Evolutionary conservation across 2,329 filamentous ascomycete genomes (phyloP), one percentile per base, ranked within the genome.

Genomic region (Bipolaris victoriae): DNA sequence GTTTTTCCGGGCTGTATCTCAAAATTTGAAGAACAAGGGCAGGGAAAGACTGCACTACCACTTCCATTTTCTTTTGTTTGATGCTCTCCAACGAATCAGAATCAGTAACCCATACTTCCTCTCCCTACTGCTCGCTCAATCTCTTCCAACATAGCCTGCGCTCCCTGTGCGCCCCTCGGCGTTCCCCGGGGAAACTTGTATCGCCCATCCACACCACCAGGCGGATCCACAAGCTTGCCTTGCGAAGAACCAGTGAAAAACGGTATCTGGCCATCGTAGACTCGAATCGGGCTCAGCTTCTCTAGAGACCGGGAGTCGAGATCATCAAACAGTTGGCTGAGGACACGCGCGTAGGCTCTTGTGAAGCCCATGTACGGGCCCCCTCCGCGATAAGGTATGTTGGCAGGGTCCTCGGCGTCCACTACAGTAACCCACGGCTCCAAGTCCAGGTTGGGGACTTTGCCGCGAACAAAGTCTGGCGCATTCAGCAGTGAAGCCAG

Each of bases 351-450:
- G 13, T 26, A 26, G 4, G 46, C 33, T 29, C 33, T 26, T 15
- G 46, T 49, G 20, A 49, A 37, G 20, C 33, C 46, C 46, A 49
- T 37, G 20, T 49, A 49, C 33, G 31, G 46, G n/a, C 3, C 46
- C 15, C 46, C 46, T 37, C 33, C 46, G 13, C 33, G 4, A 16
- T 37, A 49, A 39, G 33, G 18, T 6, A 49, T 9, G 33, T n/a
- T 49, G 5, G 11, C 18, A 10, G 46, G 46, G 33, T 49, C 35
- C 20, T 49, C 1, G 35, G 47, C 35, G 35, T 40, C 35, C 4
- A 49, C 35, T 7, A 49, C 22, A 39, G 22, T 6, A 7, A 49
- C n/a, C 47, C 47, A 49, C 15, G 36, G 47, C 35, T 49, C 35
- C 15, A 49, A 11, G 20, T 49, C n/a, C 2, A 26, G 13, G 46